Evolutionary conservation across 805 yeast species (phyloP), one percentile per base, ranked within the genome.

Genomic region (Barnettozyma salicaria): DNA sequence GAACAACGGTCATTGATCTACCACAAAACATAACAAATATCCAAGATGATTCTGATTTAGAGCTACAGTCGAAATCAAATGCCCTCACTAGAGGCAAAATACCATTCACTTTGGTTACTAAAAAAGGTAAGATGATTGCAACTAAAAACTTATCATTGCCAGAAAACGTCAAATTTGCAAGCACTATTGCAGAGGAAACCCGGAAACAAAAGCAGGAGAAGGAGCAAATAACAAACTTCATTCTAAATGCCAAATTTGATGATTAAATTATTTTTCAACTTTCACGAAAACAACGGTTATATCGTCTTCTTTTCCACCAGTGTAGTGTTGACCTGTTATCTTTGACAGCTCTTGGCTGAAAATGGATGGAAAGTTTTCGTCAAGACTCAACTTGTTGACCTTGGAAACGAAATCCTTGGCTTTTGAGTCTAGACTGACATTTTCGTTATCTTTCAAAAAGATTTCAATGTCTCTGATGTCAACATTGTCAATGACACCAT

Each of bases 221-320:
- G 37, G 74, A 74, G 43, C 64, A 68, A 48, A 72, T 82, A 39
- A 74, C 77, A 56, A 65, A 67, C 27, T 66, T 76, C 40, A 82
- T 80, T 18, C 50, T 72, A 35, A 59, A 58, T 36, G 43, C 59
- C 17, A 52, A 56, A 6, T 64, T 51, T 42, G 65, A 62, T 32
- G 60, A 53, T 47, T 36, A 30, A 13, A n/a, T n/a, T n/a, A n/a
- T n/a, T 38, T 29, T 32, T 36, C 21, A 28, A 41, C 49, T 52
- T 75, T 72, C 30, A 87, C 78, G 52, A 85, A 69, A 2, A 89
- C 81, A 13, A 82, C 75, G 1, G 97, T 87, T 26, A 92, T 82
- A 60, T 90, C 98, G 61, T 90, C 98, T 31, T 88, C 94, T 63
- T 90, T 90, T 11, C 98, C 98, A 23, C 98, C 97, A 41, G 76